Percentiles rank a stretch among this genome's conserved stretches.
phyloP scores from a whole-genome alignment of 2,329 filamentous ascomycete genomes.

The Botrytis cinerea region DNA sequence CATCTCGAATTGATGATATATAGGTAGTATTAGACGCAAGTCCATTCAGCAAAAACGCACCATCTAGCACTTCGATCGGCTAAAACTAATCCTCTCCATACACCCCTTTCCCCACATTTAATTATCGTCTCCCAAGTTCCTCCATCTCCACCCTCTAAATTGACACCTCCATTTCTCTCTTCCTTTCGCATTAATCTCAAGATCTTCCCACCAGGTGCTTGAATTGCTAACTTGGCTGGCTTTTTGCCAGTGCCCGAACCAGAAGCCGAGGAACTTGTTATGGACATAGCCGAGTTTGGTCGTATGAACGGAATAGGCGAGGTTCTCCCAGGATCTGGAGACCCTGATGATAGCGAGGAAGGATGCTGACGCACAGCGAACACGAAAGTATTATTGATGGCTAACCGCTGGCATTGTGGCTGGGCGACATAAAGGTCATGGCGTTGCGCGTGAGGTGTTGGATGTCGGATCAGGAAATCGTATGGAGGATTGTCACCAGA shows the following conservation, averaged over 20 bases:
- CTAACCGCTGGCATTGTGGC: slow-evolving; percentile 85
- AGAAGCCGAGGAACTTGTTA: slow-evolving; percentile 59
- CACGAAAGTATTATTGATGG: slow-evolving; percentile 96
- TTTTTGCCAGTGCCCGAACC: slow-evolving; percentile 68
- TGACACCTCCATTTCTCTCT: slow-evolving; percentile 50
- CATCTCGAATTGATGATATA: neutral
- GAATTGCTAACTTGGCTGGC: slow-evolving; percentile 92
- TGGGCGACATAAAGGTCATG: slow-evolving; percentile 97
- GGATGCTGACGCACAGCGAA: slow-evolving; percentile 95
- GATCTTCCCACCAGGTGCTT: slow-evolving; percentile 93
- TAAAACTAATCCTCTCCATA: slow-evolving; percentile 79
- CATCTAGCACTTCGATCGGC: slow-evolving; percentile 82
- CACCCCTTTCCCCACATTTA: slow-evolving; percentile 80
- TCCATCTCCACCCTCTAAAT: slow-evolving; percentile 66
- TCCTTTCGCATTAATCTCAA: slow-evolving; percentile 82
- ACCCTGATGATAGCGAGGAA: slow-evolving; percentile 53
- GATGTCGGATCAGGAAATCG: slow-evolving; percentile 89
- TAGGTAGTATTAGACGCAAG: slow-evolving; percentile 37
- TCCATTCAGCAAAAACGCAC: slow-evolving; percentile 92
- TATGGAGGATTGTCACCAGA: slow-evolving; percentile 91
- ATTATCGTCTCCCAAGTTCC: slow-evolving; percentile 88
- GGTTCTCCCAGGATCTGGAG: slow-evolving; percentile 43
- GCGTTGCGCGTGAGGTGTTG: slow-evolving; percentile 94
- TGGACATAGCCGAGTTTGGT: slow-evolving; percentile 65
- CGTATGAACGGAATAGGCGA: slow-evolving; percentile 62